Conservation (phyloP, 2,329 filamentous ascomycete species). For the Mycosphaerella sp. region DNA sequence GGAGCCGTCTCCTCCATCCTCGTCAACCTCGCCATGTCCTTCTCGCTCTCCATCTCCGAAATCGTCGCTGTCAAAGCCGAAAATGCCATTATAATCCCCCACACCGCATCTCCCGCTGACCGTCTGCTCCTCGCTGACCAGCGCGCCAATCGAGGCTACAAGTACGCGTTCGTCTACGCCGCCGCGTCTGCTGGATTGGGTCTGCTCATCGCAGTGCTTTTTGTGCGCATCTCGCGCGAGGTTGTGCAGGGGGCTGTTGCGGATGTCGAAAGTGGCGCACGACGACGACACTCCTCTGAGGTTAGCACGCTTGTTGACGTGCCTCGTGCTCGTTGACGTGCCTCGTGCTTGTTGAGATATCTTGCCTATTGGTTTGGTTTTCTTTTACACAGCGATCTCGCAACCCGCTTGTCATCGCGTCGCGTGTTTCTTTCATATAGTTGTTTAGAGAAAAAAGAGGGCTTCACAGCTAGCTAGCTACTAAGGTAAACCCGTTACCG, state of each 20-base stretch:
- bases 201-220: slow-evolving; percentile 26
- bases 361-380: no score
- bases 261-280: slow-evolving; percentile 21
- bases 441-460: no score
- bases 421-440: no score
- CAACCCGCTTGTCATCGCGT: no score
- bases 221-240: slow-evolving; percentile 28
- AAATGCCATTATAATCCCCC: slow-evolving; percentile 8
- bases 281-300: slow-evolving; percentile 9
- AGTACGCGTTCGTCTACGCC: slow-evolving; percentile 30
- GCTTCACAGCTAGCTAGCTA: no score
- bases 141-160: slow-evolving; percentile 15
- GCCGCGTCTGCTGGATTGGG: slow-evolving; percentile 30
- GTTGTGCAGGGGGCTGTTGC: slow-evolving; percentile 15
- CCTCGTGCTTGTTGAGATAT: no score
- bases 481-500: no score
- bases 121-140: slow-evolving; percentile 10
- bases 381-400: no score
- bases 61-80: slow-evolving; percentile 27
- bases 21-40: slow-evolving; percentile 35
- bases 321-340: neutral
- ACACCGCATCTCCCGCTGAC: slow-evolving; percentile 5
- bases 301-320: slow-evolving; percentile 13
- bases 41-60: slow-evolving; percentile 33
- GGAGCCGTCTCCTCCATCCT: slow-evolving; percentile 35